phyloP scores from a whole-genome alignment of 2,329 filamentous ascomycete genomes.

The Trichoderma sp. region DNA sequence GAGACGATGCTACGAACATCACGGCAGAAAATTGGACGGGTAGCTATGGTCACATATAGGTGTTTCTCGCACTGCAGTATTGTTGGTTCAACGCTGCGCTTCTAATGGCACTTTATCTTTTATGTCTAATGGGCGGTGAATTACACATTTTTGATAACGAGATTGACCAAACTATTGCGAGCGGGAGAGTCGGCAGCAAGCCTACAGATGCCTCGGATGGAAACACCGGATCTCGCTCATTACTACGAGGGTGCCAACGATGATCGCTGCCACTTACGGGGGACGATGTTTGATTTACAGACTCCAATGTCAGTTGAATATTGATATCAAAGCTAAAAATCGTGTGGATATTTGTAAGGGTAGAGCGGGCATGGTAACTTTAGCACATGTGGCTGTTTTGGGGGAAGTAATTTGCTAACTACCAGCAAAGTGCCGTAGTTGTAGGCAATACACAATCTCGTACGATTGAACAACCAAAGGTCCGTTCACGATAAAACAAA shows the following conservation, averaged over 20 bases:
- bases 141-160: neutral
- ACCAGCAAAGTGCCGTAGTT: neutral
- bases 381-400: constrained; percentile 10
- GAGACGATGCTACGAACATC: neutral
- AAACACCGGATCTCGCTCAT: neutral
- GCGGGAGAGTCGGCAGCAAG: neutral
- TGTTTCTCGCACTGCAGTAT: neutral
- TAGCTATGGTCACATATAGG: neutral
- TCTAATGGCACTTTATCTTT: neutral
- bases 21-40: neutral
- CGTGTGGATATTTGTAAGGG: constrained; percentile 1
- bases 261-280: neutral
- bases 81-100: neutral
- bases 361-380: neutral
- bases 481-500: too few relatives aligned
- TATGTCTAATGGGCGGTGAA: neutral
- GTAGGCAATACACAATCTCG: neutral
- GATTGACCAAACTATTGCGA: neutral
- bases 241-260: neutral
- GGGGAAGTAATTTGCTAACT: neutral
- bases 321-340: neutral
- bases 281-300: constrained; percentile 19
- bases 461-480: too few relatives aligned
- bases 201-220: neutral
- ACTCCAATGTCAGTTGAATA: neutral